phyloP scores from a whole-genome alignment of 108 stramenopile genomes.

The Cylindrotheca closterium region DNA sequence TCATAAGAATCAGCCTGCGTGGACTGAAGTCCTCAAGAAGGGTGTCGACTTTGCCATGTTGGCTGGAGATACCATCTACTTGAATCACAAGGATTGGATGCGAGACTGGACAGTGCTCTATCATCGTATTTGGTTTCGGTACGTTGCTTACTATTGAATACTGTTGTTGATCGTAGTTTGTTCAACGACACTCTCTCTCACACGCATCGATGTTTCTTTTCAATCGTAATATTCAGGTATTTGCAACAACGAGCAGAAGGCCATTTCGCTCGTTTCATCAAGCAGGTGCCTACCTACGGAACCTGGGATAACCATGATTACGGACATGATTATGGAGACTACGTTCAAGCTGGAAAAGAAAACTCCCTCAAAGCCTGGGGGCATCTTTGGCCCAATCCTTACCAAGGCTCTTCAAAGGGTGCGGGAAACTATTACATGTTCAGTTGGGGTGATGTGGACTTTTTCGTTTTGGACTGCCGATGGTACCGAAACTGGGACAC shows the following conservation, averaged over 20 bases:
- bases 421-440: conserved; percentile 22
- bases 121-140: conserved; percentile 27
- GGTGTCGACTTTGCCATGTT: conserved; percentile 26
- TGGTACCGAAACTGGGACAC: conserved; percentile 15
- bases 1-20: conserved; percentile 13
- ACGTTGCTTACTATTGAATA: neutral
- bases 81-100: conserved; percentile 19
- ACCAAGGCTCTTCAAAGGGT: neutral
- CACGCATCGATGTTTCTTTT: neutral
- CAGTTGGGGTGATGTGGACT: conserved; percentile 29
- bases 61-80: conserved; percentile 30
- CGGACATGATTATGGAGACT: conserved; percentile 12
- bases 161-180: too few species aligned
- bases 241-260: conserved; percentile 22
- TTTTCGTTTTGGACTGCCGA: conserved; percentile 26
- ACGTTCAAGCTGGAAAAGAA: conserved; percentile 20
- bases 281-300: conserved; percentile 19
- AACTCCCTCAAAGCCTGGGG: conserved; percentile 14
- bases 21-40: conserved; percentile 7
- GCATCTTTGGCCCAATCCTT: conserved; percentile 27
- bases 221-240: too few species aligned
- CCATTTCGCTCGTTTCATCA: conserved; percentile 25
- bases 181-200: too few species aligned
- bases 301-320: conserved; percentile 38
- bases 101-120: conserved; percentile 5